Base-by-base conservation (phyloP, 2,329 filamentous ascomycete species). In the Macrophomina phaseolina region DNA sequence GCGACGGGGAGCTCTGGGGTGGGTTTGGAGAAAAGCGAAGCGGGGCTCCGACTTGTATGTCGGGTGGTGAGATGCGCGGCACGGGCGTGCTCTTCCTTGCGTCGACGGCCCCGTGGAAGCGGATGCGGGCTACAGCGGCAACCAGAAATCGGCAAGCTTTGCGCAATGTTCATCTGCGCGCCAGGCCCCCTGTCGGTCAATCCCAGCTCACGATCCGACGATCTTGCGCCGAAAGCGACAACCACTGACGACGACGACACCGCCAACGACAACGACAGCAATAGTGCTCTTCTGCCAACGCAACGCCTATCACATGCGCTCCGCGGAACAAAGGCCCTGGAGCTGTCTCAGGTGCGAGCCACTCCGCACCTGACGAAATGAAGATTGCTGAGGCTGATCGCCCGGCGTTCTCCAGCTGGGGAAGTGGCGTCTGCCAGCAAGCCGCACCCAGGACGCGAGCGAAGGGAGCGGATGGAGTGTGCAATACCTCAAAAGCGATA, bases 101-200 rank as follows among this genome's bases (percentile, higher is more conserved):
- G 32, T 40, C 56, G 40, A 42, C 40, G 23, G 56, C 56, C 40
- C 56, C 56, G 56, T 61, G 56, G 42, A 48, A 38, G 56, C 42
- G 56, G 56, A 28, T 30, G 42, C 46, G 58, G 56, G 58, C 58
- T 48, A 49, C 58, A 62, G 58, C 58, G 58, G 58, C 58, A 49
- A 23, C 58, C 45, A 49, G 46, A 62, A 62, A 49, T 49, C 58
- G 58, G 58, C 58, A 62, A 62, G 58, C 58, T 18, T 62, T 62
- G 58, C 58, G 58, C 58, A 62, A 62, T 62, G 58, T 62, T 18
- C 58, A 62, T 61, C 40, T 61, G 56, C 56, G 40, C 32, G 30
- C 42, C 58, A 62, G 58, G 58, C 46, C 45, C 58, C 58, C 58
- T 62, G 58, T 38, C 58, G 58, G 30, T 23, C 45, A 45, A 62